Conservation (phyloP, 345 rosid genomes). For the Sisymbrium irio region DNA sequence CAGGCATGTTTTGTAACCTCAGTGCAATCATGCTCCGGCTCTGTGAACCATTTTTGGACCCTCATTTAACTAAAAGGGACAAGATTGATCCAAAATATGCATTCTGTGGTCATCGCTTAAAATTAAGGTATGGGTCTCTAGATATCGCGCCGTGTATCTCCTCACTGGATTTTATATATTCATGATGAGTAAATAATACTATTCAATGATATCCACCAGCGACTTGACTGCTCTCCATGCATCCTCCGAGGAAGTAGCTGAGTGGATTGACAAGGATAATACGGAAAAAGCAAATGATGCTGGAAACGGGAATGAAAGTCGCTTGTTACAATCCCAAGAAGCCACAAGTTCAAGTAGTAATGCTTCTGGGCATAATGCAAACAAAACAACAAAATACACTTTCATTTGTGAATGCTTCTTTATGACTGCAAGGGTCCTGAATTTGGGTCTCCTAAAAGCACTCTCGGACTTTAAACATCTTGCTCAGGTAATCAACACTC, state of each 20-base stretch:
- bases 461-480: conserved; percentile 98
- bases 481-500: conserved; percentile 62
- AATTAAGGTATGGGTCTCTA: conserved; percentile 62
- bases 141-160: neutral
- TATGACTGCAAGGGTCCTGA: conserved; percentile 97
- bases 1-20: conserved; percentile 98
- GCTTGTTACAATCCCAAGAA: conserved; percentile 66
- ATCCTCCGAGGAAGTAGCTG: conserved; percentile 86
- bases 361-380: conserved; percentile 35
- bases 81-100: conserved; percentile 87
- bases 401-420: conserved; percentile 98
- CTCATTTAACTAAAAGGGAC: conserved; percentile 69
- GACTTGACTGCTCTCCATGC: conserved; percentile 87
- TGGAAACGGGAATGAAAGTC: conserved; percentile 48
- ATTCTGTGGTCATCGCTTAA: conserved; percentile 65
- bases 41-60: conserved; percentile 89
- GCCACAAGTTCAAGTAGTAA: conserved; percentile 67
- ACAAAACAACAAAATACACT: conserved; percentile 49
- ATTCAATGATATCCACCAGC: conserved; percentile 40
- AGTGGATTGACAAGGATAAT: conserved; percentile 64
- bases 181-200: conserved; percentile 8
- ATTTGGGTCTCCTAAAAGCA: conserved; percentile 90
- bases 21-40: conserved; percentile 94
- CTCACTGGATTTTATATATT: neutral
- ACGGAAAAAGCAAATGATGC: conserved; percentile 31